Base-by-base conservation (phyloP, 345 rosid species). In the sweet orange (Citrus sinensis) region DNA sequence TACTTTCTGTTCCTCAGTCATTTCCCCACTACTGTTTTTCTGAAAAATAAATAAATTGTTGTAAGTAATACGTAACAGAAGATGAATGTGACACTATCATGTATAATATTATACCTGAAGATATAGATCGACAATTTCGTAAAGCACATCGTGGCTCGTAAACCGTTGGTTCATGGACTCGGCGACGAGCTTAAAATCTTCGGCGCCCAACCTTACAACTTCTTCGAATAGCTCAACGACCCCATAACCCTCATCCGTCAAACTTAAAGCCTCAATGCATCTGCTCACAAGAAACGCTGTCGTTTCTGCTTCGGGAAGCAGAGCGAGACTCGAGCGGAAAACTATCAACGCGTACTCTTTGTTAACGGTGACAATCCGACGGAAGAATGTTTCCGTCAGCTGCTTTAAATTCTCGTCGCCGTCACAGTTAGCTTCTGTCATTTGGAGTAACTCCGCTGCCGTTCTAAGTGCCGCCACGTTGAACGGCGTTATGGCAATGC, bases 291-390 rank as follows among this genome's bases (percentile, higher is more conserved):
- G 61, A 69, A 68, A 83, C 76, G 89, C 91, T 59, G 80, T 65
- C 79, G 97, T 90, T 72, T 94, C 97, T 1, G 95, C 90, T 79
- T 95, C 98, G 0, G 97, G 98, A 10, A 95, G 92, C 83, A 86
- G 73, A 22, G 67, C 54, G 34, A 95, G 58, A 70, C 97, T 85
- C 10, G 95, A 87, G 6, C 91, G 87, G 82, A 95, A 86, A 77
- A 92, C 90, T 20, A 86, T 77, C 61, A 55, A 54, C 19, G 86
- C 86, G 75, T 85, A 83, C 72, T 90, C 93, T 51, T 35, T 74
- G 40, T 79, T 86, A 34, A 80, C 80, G 71, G 85, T 55, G 34
- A 90, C 83, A 46, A 85, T 81, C 42, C 85, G 90, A 16, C 83
- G 80, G 87, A 95, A 93, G 84, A 91, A 90, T 19, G 87, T 24